Evolutionary conservation across 768 basidiomycete genomes (phyloP).

Genomic region (Cystofilobasidium capitatum): DNA sequence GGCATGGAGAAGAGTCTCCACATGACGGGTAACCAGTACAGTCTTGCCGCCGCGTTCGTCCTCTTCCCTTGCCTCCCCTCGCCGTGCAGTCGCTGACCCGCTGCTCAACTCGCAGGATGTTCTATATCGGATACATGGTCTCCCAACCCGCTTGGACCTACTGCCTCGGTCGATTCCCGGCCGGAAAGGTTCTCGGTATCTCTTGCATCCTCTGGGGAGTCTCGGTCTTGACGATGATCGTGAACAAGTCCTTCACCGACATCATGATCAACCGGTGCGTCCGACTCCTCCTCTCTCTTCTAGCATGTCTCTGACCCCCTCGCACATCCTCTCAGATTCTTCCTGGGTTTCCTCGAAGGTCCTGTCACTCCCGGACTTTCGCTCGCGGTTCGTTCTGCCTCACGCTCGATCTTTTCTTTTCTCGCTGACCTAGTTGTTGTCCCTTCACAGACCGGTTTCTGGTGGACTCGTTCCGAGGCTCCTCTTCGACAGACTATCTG

Average conservation of each 20-base stretch:
- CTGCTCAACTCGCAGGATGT: neutral
- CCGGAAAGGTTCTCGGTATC: conserved; percentile 37
- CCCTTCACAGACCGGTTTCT: conserved; percentile 1
- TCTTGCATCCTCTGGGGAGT: conserved; percentile 39
- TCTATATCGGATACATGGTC: conserved; percentile 34
- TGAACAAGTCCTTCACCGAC: conserved; percentile 34
- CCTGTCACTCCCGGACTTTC: conserved; percentile 39
- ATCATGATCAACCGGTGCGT: conserved; percentile 38
- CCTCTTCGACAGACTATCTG: conserved; percentile 38
- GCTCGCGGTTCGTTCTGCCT: conserved; percentile 38
- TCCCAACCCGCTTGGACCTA: conserved; percentile 35
- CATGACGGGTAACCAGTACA: conserved; percentile 35
- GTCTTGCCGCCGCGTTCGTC: conserved; percentile 20
- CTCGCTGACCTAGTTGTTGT: too few species aligned
- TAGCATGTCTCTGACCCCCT: conserved; percentile 39
- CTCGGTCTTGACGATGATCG: conserved; percentile 36
- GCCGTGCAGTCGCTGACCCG: neutral
- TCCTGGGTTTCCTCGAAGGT: conserved; percentile 35
- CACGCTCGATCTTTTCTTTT: neutral
- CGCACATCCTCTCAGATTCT: conserved; percentile 23
- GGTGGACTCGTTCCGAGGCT: conserved; percentile 1
- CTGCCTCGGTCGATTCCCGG: conserved; percentile 37
- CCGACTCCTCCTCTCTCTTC: neutral
- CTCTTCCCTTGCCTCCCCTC: neutral
- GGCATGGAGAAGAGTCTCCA: conserved; percentile 38